A percentile compares a stretch with the other conserved stretches of the same genome.
phyloP scores from a whole-genome alignment of 495 filamentous ascomycete genomes.

The Aspergillus conjunctus region DNA sequence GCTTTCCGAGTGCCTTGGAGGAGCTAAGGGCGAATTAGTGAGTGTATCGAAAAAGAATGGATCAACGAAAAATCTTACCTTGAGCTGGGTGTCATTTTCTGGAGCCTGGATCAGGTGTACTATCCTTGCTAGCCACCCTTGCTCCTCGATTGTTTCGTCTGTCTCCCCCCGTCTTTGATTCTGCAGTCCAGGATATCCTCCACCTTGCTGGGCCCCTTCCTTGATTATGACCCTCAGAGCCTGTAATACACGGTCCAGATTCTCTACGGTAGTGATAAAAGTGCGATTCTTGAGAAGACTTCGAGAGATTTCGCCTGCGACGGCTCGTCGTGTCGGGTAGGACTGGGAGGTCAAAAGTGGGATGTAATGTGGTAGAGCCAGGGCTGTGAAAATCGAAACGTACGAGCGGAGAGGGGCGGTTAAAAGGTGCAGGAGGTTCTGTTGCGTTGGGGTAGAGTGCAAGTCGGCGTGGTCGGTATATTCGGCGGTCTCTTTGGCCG shows the following conservation, averaged over 20 bases:
- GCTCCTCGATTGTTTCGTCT: slow-evolving; percentile 95
- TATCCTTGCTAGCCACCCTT: slow-evolving; percentile 91
- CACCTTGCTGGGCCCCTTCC: slow-evolving; percentile 83
- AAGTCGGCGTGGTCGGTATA: slow-evolving; percentile 92
- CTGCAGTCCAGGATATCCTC: slow-evolving; percentile 79
- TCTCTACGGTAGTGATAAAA: slow-evolving; percentile 68
- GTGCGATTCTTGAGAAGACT: slow-evolving; percentile 80
- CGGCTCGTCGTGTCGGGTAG: slow-evolving; percentile 85
- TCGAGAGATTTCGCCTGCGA: slow-evolving; percentile 83
- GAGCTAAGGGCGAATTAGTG: slow-evolving; percentile 51
- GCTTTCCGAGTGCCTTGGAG: slow-evolving; percentile 87
- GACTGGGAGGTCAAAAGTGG: slow-evolving; percentile 89
- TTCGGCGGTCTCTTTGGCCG: slow-evolving; percentile 82
- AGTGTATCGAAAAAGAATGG: background rate
- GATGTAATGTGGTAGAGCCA: slow-evolving; percentile 87
- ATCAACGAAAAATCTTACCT: slow-evolving; percentile 44
- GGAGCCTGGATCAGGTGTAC: slow-evolving; percentile 82
- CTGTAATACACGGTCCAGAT: slow-evolving; percentile 87
- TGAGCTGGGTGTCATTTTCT: slow-evolving; percentile 91
- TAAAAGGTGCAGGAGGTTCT: slow-evolving; percentile 84
- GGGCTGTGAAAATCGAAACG: slow-evolving; percentile 87
- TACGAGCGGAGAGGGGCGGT: slow-evolving; percentile 88
- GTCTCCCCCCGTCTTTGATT: slow-evolving; percentile 72
- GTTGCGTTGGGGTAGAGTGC: slow-evolving; percentile 82
- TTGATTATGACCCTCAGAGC: slow-evolving; percentile 87